These are phyloP conservation scores for Huntiella savannae DNA, from an alignment of 2,329 filamentous ascomycete genomes.

Conservation along the genomic window DNA sequence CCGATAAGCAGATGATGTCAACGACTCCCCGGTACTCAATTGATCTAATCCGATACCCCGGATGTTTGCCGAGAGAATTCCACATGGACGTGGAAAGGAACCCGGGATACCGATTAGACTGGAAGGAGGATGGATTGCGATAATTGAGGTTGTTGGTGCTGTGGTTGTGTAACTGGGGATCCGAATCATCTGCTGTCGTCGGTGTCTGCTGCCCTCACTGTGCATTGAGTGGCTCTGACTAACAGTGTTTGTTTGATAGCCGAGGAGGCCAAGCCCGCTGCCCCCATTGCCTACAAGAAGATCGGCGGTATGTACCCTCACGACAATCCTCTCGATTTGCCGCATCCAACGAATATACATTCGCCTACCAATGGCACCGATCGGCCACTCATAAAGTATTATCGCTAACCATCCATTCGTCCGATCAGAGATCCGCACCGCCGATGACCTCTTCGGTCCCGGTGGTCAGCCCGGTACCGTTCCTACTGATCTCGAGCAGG, in stretches of 20 bases:
- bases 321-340: background rate
- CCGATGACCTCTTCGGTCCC: conserved; percentile 67
- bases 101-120: background rate
- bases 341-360: background rate
- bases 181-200: too few species aligned
- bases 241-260: conserved; percentile 7
- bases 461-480: conserved; percentile 69
- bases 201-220: background rate
- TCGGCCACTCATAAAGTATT: too few species aligned
- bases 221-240: background rate
- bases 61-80: background rate
- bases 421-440: conserved; percentile 55
- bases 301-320: conserved; percentile 25
- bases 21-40: too few species aligned
- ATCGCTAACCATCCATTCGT: conserved; percentile 1
- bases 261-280: conserved; percentile 13
- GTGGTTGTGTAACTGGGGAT: too few species aligned
- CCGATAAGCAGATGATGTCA: too few species aligned
- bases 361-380: conserved; percentile 12
- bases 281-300: conserved; percentile 27
- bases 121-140: background rate
- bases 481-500: conserved; percentile 85
- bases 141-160: too few species aligned
- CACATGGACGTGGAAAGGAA: background rate
- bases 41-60: too few species aligned